Evolutionary conservation across 176 grass and related monocot genomes (phyloP).

Genomic region (Aegilops speltoides): DNA sequence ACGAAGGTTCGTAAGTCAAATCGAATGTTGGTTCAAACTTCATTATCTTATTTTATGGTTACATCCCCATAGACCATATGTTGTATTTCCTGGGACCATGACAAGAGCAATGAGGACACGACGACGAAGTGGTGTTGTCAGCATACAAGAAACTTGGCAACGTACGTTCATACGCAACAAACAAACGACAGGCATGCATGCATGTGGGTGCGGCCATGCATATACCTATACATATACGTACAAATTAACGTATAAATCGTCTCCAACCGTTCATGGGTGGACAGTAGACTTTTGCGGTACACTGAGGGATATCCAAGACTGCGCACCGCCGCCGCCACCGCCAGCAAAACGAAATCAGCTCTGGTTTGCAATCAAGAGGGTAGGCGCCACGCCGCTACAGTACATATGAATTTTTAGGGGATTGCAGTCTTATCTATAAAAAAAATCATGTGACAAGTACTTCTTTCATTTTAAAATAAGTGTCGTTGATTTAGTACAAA

Average conservation of each 20-base stretch:
- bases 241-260: neutral
- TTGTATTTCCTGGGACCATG: neutral
- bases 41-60: neutral
- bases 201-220: neutral
- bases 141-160: neutral
- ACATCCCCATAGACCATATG: neutral
- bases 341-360: constrained; percentile 5
- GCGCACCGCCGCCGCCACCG: neutral
- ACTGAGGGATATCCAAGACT: neutral
- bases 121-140: neutral
- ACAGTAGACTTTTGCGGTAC: constrained; percentile 7
- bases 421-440: neutral
- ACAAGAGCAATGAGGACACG: neutral
- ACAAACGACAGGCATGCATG: neutral
- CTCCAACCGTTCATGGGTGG: neutral
- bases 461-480: no score
- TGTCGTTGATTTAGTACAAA: no score
- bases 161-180: neutral
- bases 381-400: neutral
- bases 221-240: neutral
- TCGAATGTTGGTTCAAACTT: neutral
- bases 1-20: neutral
- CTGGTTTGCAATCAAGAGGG: neutral
- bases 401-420: neutral
- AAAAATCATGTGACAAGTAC: no score